phyloP scores from a whole-genome alignment of 768 basidiomycete species.

The Pilatotrama ljubarskyi region DNA sequence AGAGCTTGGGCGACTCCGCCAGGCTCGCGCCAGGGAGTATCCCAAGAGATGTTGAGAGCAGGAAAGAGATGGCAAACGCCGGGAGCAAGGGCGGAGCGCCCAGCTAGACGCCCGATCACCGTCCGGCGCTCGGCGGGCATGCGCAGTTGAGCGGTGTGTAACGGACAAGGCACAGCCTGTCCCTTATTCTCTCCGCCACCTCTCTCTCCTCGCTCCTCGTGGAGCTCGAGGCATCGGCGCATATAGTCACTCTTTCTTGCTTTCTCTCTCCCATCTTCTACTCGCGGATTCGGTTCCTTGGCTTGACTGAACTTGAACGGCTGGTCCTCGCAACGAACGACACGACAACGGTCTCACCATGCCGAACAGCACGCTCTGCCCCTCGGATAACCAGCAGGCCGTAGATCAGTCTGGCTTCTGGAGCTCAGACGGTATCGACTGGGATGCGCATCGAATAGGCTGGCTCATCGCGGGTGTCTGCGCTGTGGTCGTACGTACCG shows the following conservation, averaged over 20 bases:
- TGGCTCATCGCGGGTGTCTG: slow-evolving; percentile 73
- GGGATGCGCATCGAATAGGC: slow-evolving; percentile 67
- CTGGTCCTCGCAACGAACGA: slow-evolving; percentile 9
- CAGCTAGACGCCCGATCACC: too few species aligned
- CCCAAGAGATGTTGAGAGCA: too few species aligned
- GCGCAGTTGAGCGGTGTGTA: background rate
- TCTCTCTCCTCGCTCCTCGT: background rate
- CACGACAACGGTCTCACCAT: background rate
- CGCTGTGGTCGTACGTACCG: slow-evolving; percentile 49
- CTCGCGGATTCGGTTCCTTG: background rate
- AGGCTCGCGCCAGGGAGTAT: too few species aligned
- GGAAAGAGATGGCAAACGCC: too few species aligned
- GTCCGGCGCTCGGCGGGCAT: background rate
- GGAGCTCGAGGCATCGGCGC: slow-evolving; percentile 11
- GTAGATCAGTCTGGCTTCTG: slow-evolving; percentile 68
- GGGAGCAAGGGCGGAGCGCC: too few species aligned
- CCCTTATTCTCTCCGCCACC: slow-evolving; percentile 4
- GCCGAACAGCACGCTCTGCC: slow-evolving; percentile 40
- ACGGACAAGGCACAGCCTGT: background rate
- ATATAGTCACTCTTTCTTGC: slow-evolving; percentile 14
- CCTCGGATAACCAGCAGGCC: slow-evolving; percentile 47
- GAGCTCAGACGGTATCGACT: slow-evolving; percentile 51
- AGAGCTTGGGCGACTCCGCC: too few species aligned
- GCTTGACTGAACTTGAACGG: background rate
- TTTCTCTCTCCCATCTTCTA: slow-evolving; percentile 1